Conservation (phyloP, 495 filamentous ascomycete genomes). For the Penicillium argentinense region DNA sequence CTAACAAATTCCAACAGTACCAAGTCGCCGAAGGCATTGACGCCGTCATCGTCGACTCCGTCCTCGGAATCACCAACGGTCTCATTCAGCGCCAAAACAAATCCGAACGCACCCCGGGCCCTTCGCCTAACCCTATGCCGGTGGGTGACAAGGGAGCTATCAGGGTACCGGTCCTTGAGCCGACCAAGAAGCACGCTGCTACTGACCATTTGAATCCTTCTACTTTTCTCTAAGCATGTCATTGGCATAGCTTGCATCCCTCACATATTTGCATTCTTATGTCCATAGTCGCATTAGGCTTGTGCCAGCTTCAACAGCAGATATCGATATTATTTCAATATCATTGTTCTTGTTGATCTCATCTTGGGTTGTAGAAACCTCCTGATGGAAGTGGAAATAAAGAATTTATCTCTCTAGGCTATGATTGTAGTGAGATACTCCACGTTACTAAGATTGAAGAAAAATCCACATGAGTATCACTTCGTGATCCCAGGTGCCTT, state of each 20-base stretch:
- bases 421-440: too few relatives aligned
- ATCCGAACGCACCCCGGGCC: slow-evolving; percentile 29
- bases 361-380: too few relatives aligned
- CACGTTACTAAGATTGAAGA: too few relatives aligned
- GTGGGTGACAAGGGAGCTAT: slow-evolving; percentile 26
- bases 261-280: slow-evolving; percentile 13
- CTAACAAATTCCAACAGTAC: slow-evolving; percentile 44
- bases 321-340: slow-evolving; percentile 6
- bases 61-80: slow-evolving; percentile 77
- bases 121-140: slow-evolving; percentile 22
- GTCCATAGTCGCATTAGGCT: slow-evolving; percentile 21
- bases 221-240: slow-evolving; percentile 3
- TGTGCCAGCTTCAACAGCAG: slow-evolving; percentile 25
- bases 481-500: too few relatives aligned
- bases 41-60: slow-evolving; percentile 93
- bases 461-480: too few relatives aligned
- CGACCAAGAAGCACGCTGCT: slow-evolving; percentile 22
- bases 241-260: slow-evolving; percentile 6
- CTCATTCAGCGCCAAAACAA: slow-evolving; percentile 51
- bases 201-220: slow-evolving; percentile 1
- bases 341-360: background rate
- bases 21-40: slow-evolving; percentile 97
- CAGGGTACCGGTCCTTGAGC: slow-evolving; percentile 31
- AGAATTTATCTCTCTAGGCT: too few relatives aligned
- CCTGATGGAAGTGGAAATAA: too few relatives aligned